A percentile compares a stretch with the other conserved stretches of the same genome.
phyloP scores from a whole-genome alignment of 2,329 filamentous ascomycete species.

The Colletotrichum australisinense region DNA sequence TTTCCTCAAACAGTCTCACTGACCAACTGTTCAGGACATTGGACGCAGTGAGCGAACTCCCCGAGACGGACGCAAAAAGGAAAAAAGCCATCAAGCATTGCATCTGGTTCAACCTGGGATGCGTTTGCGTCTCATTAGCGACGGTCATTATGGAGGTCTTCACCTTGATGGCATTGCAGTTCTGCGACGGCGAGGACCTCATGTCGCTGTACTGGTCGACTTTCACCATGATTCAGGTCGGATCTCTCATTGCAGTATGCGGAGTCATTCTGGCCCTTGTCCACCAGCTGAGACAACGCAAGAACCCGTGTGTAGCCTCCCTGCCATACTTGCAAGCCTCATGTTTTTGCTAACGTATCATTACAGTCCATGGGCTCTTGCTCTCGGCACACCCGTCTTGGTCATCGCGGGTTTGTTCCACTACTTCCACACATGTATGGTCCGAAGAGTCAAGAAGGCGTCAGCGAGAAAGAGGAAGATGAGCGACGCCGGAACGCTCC shows the following conservation, averaged over 20 bases:
- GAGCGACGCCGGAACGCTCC: constrained; percentile 42
- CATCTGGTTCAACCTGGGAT: constrained; percentile 55
- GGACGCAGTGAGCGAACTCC: constrained; percentile 48
- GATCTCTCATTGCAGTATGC: constrained; percentile 67
- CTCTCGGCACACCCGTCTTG: constrained; percentile 69
- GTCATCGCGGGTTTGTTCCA: constrained; percentile 67
- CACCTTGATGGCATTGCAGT: constrained; percentile 64
- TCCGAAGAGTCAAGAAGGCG: constrained; percentile 49
- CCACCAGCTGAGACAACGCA: constrained; percentile 60
- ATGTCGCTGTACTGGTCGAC: constrained; percentile 71
- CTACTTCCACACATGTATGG: constrained; percentile 55
- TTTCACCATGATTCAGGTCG: constrained; percentile 70
- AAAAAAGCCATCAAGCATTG: constrained; percentile 51
- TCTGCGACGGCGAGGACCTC: constrained; percentile 70
- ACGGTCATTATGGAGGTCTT: constrained; percentile 67
- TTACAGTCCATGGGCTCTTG: constrained; percentile 65
- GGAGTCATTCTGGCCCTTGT: constrained; percentile 66
- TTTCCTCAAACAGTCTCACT: not conserved
- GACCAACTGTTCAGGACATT: constrained; percentile 43
- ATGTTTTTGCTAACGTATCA: constrained; percentile 17
- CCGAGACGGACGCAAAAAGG: constrained; percentile 47
- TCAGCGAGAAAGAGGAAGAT: constrained; percentile 39
- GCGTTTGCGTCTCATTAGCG: constrained; percentile 56
- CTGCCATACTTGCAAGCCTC: not conserved
- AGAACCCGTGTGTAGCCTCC: constrained; percentile 59